These are phyloP conservation scores for Saitozyma podzolica DNA, from an alignment of 768 basidiomycete species.

Conservation along the genomic window DNA sequence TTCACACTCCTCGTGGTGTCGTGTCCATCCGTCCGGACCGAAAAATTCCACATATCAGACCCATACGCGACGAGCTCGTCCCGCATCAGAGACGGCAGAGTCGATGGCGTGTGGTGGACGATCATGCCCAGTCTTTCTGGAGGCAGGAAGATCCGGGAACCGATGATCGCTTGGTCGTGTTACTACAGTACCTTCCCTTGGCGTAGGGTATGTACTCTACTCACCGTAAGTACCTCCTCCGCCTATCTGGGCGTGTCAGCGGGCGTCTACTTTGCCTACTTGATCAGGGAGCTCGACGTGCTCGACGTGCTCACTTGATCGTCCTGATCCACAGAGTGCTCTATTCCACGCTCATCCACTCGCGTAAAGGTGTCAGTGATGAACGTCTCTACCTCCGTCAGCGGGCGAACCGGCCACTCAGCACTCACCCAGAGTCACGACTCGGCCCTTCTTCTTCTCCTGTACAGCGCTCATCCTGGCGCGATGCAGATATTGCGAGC, in stretches of 20 bases:
- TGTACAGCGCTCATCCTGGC: neutral
- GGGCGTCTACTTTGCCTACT: neutral
- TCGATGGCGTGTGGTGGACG: conserved; percentile 24
- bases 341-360: conserved; percentile 26
- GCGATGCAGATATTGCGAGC: neutral
- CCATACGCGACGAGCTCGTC: conserved; percentile 20
- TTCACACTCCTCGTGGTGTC: conserved; percentile 33
- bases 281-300: neutral
- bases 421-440: neutral
- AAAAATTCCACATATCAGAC: conserved; percentile 28
- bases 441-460: neutral
- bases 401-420: neutral
- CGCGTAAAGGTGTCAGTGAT: conserved; percentile 41
- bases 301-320: conserved; percentile 20
- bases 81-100: conserved; percentile 18
- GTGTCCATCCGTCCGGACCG: conserved; percentile 21
- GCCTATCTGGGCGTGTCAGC: conserved; percentile 24
- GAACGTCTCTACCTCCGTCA: conserved; percentile 25
- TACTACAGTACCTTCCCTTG: neutral
- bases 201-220: neutral
- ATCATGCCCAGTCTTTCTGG: conserved; percentile 31
- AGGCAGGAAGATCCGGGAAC: conserved; percentile 35
- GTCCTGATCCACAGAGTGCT: conserved; percentile 22
- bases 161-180: conserved; percentile 28
- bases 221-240: conserved; percentile 39